Base-by-base conservation (phyloP, 371 early-diverging fungal species). In the Blastocladiella emersonii region DNA sequence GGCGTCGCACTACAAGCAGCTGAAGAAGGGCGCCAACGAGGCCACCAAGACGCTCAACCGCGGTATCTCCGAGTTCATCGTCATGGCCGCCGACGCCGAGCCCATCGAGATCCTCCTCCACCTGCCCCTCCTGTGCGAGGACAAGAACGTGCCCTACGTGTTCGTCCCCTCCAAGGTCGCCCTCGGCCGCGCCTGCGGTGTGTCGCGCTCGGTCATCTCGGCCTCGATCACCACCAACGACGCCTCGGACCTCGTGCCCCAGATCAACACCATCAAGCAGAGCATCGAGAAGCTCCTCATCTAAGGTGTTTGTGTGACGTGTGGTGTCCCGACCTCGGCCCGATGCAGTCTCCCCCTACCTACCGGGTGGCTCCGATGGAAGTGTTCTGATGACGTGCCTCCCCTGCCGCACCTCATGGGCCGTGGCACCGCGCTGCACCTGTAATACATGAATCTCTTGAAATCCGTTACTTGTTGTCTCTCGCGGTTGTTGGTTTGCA, bases 21-120 rank as follows among this genome's bases (percentile, higher is more conserved):
- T 98, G 65, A 96, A 92, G 83, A 96, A 92, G 86, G 99, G 99
- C 70, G 97, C 98, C 69, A 99, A 99, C 86, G 99, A 99, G 82
- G 91, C 94, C 34, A 98, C 98, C 71, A 99, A 99, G 87, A 93
- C 96, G 59, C 84, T 99, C 57, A 98, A 99, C 87, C 92, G 98
- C 72, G 98, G 98, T 79, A 95, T 93, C 68, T 87, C 97, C 65
- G 95, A 98, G 79, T 95, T 99, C 76, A 93, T 99, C 70, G 85
- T 99, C 70, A 87, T 99, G 88, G 92, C 99, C 66, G 97, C 95
- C 68, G 98, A 99, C 79, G 85, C 95, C 63, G 92, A 91, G 76
- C 99, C 99, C 41, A 82, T 97, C 62, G 98, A 97, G 74, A 95
- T 99, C 71, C 81, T 97, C 61, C 84, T 95, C 60, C 95, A 98